Conservation (phyloP, 306 rosid genomes). For the Sindora glabra region DNA sequence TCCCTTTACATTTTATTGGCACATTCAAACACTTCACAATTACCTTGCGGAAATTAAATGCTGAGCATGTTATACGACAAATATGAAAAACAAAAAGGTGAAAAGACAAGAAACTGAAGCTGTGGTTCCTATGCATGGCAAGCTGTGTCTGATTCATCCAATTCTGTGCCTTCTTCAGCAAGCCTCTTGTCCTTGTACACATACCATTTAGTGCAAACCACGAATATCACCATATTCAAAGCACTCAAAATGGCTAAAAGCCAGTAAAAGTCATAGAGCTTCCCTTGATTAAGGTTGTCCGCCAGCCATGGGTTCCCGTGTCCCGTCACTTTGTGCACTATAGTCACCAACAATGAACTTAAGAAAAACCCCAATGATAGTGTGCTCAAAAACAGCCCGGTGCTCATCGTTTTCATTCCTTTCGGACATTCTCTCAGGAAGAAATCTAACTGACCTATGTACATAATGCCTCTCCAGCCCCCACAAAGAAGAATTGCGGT, state of each 20-base stretch:
- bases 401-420: constrained; percentile 93
- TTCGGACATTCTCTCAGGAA: constrained; percentile 79
- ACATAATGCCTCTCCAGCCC: constrained; percentile 76
- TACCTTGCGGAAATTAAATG: too few relatives aligned
- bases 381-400: constrained; percentile 79
- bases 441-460: constrained; percentile 76
- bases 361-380: constrained; percentile 68
- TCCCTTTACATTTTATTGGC: too few relatives aligned
- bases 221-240: constrained; percentile 49
- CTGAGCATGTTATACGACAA: too few relatives aligned
- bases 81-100: too few relatives aligned
- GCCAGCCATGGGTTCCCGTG: constrained; percentile 77
- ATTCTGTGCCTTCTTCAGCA: constrained; percentile 51
- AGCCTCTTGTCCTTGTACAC: constrained; percentile 80
- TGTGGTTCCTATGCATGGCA: constrained; percentile 36
- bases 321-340: constrained; percentile 61
- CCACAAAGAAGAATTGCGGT: constrained; percentile 79
- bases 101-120: too few relatives aligned
- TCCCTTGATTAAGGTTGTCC: constrained; percentile 64
- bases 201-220: constrained; percentile 71
- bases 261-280: constrained; percentile 82
- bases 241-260: constrained; percentile 62
- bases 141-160: constrained; percentile 38
- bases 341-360: constrained; percentile 57
- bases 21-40: too few relatives aligned